Percentiles rank a stretch among this genome's conserved stretches.
These are phyloP conservation scores for Lactifluus pinguis DNA, from an alignment of 768 basidiomycete species.

Conservation along the genomic window DNA sequence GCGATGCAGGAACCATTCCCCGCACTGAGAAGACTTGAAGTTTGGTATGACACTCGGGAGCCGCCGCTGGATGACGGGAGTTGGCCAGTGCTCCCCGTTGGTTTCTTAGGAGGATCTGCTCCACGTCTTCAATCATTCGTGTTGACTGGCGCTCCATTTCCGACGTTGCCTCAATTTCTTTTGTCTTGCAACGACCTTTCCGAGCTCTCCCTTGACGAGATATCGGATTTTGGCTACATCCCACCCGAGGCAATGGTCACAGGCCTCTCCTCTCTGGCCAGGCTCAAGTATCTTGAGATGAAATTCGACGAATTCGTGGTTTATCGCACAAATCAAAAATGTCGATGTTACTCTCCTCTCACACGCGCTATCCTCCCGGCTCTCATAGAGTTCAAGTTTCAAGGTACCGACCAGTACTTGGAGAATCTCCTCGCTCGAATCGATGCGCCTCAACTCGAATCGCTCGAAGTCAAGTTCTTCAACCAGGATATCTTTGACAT, in stretches of 20 bases:
- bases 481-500: not conserved
- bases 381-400: not conserved
- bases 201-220: fast-evolving
- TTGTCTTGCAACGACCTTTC: not conserved
- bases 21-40: not conserved
- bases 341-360: not conserved
- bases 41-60: not conserved
- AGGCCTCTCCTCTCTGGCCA: not conserved
- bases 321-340: not conserved
- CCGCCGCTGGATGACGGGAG: too few relatives aligned
- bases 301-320: not conserved
- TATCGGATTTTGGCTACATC: not conserved
- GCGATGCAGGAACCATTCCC: not conserved
- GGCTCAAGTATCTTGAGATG: not conserved
- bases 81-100: not conserved
- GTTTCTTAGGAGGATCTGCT: not conserved
- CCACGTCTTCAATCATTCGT: not conserved
- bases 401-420: not conserved
- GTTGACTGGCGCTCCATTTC: not conserved
- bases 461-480: not conserved
- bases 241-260: not conserved
- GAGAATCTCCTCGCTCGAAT: not conserved
- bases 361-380: not conserved
- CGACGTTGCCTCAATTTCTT: not conserved
- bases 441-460: not conserved